These are phyloP conservation scores for Sporobolus alterniflorus DNA, from an alignment of 202 grass and related monocot genomes.

Conservation along the genomic window DNA sequence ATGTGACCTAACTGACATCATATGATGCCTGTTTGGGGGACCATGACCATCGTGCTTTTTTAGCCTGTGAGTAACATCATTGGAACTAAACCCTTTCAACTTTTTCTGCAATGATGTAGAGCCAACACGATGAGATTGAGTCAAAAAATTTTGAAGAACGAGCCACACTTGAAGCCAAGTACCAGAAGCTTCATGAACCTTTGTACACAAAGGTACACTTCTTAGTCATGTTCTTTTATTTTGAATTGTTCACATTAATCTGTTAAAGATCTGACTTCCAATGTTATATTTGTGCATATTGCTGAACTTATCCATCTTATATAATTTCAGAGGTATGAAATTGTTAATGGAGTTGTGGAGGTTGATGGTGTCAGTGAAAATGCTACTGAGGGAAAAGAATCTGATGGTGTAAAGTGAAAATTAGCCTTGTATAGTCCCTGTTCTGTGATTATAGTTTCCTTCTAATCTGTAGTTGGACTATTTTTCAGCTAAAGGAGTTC, in stretches of 20 bases:
- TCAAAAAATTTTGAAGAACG: conserved; percentile 92
- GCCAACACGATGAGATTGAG: conserved; percentile 84
- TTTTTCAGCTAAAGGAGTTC: conserved; percentile 86
- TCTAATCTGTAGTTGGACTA: conserved; percentile 32
- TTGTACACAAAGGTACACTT: conserved; percentile 72
- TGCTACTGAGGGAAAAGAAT: conserved; percentile 51
- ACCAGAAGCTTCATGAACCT: conserved; percentile 93
- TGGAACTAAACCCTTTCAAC: background rate
- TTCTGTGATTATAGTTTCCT: conserved; percentile 15
- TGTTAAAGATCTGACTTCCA: background rate
- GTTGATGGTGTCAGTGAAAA: conserved; percentile 65
- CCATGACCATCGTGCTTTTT: background rate
- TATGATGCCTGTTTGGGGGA: background rate
- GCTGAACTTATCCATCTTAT: background rate
- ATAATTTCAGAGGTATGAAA: conserved; percentile 68
- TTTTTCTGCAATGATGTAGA: conserved; percentile 40
- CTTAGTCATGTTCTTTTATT: background rate
- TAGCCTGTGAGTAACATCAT: background rate
- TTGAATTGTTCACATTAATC: background rate
- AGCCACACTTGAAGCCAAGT: conserved; percentile 88
- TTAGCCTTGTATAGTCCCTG: background rate
- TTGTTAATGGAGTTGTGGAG: conserved; percentile 93
- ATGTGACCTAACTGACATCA: background rate
- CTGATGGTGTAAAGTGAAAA: conserved; percentile 43
- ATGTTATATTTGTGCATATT: background rate